Evolutionary conservation across 225 moss, liverwort and hornwort genomes (phyloP).

Genomic region (Sphagnum tenellum): DNA sequence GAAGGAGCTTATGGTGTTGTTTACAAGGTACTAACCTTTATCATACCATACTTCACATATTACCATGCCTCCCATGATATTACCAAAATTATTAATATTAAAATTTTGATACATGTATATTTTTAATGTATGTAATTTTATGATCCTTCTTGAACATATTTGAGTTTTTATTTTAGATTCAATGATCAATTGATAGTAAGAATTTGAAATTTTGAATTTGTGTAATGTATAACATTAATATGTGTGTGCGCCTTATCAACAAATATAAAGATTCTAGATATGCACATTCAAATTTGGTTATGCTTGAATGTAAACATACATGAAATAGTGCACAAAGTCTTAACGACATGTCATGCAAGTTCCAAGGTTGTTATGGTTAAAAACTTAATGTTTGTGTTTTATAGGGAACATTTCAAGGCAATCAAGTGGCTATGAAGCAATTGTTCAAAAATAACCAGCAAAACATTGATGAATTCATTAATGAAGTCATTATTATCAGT

Average conservation of each 20-base stretch:
- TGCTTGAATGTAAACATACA: no score
- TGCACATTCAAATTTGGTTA: no score
- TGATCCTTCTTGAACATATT: neutral
- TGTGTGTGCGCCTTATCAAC: neutral
- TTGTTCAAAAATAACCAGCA: no score
- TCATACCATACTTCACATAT: neutral
- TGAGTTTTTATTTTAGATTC: neutral
- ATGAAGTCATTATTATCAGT: no score
- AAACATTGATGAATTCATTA: no score
- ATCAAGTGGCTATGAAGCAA: no score
- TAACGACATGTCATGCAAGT: no score
- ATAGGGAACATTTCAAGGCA: no score
- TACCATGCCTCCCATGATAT: neutral
- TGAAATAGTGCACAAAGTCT: no score
- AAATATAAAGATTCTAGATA: no score
- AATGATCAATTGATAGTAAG: neutral
- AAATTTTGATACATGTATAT: neutral
- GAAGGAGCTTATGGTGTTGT: slow-evolving; percentile 43
- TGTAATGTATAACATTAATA: neutral
- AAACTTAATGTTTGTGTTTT: no score
- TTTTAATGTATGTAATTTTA: neutral
- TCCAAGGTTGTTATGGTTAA: no score
- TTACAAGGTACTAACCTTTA: slow-evolving; percentile 25
- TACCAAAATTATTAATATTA: neutral
- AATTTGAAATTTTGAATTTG: neutral